Conservation (phyloP, 345 rosid genomes). For the Syzygium oleosum region DNA sequence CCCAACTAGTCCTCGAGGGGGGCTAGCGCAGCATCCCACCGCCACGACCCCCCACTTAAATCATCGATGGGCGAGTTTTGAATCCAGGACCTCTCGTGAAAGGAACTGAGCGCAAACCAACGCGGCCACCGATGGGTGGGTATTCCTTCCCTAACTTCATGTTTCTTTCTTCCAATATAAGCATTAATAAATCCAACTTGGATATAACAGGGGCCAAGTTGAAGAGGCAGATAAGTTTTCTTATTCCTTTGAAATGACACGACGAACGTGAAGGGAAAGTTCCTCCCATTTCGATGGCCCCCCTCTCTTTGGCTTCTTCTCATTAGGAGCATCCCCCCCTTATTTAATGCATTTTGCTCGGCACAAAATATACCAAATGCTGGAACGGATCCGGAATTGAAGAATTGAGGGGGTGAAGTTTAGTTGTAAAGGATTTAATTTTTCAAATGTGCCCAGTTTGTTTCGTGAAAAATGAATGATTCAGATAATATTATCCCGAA, state of each 20-base stretch:
- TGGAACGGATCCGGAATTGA: neutral
- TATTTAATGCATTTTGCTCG: neutral
- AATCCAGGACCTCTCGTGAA: no score
- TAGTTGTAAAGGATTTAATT: neutral
- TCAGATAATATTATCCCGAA: accelerated
- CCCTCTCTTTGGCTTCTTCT: neutral
- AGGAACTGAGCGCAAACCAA: no score
- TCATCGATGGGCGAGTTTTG: no score
- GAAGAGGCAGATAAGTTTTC: neutral
- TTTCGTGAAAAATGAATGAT: neutral
- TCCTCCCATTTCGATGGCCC: neutral
- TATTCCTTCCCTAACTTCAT: no score
- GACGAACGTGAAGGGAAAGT: neutral
- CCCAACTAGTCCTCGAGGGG: no score
- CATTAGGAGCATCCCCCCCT: neutral
- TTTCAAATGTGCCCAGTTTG: neutral
- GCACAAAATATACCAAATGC: neutral
- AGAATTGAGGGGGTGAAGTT: neutral
- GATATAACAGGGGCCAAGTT: neutral
- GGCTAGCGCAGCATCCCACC: no score
- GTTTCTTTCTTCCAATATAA: accelerated
- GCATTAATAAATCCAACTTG: neutral
- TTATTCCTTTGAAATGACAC: neutral
- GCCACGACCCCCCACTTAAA: no score
- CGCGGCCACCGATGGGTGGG: no score